These are phyloP conservation scores for Nitzschia sp. DNA, from an alignment of 108 stramenopile genomes.

Conservation along the genomic window DNA sequence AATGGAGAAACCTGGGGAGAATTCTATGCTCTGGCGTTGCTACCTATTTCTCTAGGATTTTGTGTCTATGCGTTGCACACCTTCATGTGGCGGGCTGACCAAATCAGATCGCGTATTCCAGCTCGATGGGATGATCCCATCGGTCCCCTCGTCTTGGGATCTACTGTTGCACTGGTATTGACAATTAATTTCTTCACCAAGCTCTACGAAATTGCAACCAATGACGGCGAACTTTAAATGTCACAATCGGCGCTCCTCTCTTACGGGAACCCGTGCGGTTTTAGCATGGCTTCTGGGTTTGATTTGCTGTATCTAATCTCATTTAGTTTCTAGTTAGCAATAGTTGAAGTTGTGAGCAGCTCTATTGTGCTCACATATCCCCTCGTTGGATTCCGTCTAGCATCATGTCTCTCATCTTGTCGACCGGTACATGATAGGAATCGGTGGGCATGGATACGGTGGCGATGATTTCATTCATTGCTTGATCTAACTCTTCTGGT, in stretches of 20 bases:
- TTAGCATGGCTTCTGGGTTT: too few species aligned
- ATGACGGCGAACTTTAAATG: conserved; percentile 2
- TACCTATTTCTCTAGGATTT: conserved; percentile 78
- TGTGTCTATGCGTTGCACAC: conserved; percentile 84
- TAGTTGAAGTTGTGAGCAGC: too few species aligned
- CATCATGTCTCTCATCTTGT: background rate
- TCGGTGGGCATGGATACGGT: background rate
- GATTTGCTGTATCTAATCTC: too few species aligned
- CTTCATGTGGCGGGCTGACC: conserved; percentile 83
- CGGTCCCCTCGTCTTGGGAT: conserved; percentile 80
- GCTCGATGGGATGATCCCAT: conserved; percentile 90
- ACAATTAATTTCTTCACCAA: conserved; percentile 75
- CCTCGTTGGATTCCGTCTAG: background rate
- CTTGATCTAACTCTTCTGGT: conserved; percentile 5
- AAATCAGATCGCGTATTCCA: conserved; percentile 81
- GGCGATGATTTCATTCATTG: conserved; percentile 3
- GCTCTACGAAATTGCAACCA: conserved; percentile 42
- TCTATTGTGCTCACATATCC: conserved; percentile 12
- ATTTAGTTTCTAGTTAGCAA: too few species aligned
- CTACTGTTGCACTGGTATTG: conserved; percentile 59
- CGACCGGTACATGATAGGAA: background rate
- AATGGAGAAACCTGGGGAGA: conserved; percentile 60
- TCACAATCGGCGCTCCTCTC: too few species aligned
- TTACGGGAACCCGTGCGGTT: too few species aligned
- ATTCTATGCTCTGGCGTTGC: conserved; percentile 81